Evolutionary conservation across 2,329 filamentous ascomycete genomes (phyloP).

Genomic region (Aspergillus sp.): DNA sequence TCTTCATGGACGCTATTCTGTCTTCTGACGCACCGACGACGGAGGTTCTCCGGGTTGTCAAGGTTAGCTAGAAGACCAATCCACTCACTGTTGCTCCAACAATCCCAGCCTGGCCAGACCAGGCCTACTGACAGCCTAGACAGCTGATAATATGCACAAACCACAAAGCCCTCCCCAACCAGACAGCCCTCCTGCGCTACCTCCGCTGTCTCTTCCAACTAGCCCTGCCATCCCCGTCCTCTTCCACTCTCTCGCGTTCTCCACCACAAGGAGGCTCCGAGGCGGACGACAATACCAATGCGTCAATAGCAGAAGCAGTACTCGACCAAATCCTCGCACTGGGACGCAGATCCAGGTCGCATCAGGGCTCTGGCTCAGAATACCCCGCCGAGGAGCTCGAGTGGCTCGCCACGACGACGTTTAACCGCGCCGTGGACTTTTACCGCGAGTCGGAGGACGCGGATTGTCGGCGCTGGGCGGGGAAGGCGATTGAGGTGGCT

Average conservation of each 20-base stretch:
- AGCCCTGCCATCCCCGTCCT: conserved; percentile 43
- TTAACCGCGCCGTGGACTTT: conserved; percentile 49
- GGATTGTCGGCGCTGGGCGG: conserved; percentile 27
- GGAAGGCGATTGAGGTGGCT: conserved; percentile 28
- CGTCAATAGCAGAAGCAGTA: conserved; percentile 23
- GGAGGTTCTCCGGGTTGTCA: conserved; percentile 8
- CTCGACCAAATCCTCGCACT: conserved; percentile 25
- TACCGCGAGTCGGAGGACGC: conserved; percentile 27
- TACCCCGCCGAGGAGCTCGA: conserved; percentile 49
- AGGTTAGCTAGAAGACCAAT: conserved; percentile 35
- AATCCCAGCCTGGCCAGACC: background rate
- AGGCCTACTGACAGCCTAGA: too few relatives aligned
- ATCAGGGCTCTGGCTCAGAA: background rate
- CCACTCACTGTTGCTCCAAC: background rate
- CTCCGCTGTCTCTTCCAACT: conserved; percentile 67
- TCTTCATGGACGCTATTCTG: conserved; percentile 58
- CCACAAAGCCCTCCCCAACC: conserved; percentile 18
- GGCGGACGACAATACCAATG: conserved; percentile 8
- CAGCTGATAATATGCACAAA: conserved; percentile 63
- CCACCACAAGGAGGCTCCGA: too few relatives aligned
- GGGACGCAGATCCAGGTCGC: conserved; percentile 3
- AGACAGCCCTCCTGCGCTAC: conserved; percentile 60
- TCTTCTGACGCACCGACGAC: conserved; percentile 40
- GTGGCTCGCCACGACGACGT: conserved; percentile 47
- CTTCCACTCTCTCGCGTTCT: too few relatives aligned